Conservation (phyloP, 805 yeast species). For the Blastobotrys muscicola region DNA sequence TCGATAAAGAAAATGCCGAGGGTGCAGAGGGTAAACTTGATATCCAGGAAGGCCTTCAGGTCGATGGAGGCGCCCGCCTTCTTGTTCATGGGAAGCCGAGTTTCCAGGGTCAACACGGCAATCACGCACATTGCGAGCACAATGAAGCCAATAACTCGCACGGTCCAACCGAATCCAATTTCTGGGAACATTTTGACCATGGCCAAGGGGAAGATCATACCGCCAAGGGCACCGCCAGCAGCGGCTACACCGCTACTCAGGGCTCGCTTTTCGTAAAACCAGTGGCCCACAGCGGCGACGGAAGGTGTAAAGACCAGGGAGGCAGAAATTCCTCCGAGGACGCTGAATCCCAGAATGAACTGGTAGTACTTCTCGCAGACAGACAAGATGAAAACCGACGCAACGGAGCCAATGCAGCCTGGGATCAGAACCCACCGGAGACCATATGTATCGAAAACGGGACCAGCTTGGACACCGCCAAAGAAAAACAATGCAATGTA, state of each 20-base stretch:
- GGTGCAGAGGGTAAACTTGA: conserved; percentile 21
- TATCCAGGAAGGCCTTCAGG: conserved; percentile 22
- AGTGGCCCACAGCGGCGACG: conserved; percentile 50
- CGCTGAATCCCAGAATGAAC: conserved; percentile 46
- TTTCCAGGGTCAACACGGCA: conserved; percentile 30
- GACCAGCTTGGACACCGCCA: conserved; percentile 40
- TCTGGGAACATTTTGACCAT: conserved; percentile 35
- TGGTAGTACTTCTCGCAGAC: conserved; percentile 44
- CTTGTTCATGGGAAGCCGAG: conserved; percentile 26
- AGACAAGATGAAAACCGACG: conserved; percentile 45
- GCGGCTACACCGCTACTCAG: conserved; percentile 53
- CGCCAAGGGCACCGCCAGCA: conserved; percentile 61
- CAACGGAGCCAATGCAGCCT: conserved; percentile 37
- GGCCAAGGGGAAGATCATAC: conserved; percentile 49
- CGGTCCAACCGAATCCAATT: conserved; percentile 55
- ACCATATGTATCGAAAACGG: conserved; percentile 54
- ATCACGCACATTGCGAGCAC: conserved; percentile 21
- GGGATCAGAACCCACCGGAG: conserved; percentile 35
- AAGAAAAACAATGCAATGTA: conserved; percentile 30
- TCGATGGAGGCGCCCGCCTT: conserved; percentile 22
- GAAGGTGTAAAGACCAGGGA: conserved; percentile 42
- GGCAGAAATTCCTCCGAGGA: conserved; percentile 40
- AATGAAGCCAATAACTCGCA: conserved; percentile 37
- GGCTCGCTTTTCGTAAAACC: conserved; percentile 50
- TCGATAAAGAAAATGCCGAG: conserved; percentile 33